Conservation (phyloP, 2,329 filamentous ascomycete genomes). For the Ascochyta lentis region DNA sequence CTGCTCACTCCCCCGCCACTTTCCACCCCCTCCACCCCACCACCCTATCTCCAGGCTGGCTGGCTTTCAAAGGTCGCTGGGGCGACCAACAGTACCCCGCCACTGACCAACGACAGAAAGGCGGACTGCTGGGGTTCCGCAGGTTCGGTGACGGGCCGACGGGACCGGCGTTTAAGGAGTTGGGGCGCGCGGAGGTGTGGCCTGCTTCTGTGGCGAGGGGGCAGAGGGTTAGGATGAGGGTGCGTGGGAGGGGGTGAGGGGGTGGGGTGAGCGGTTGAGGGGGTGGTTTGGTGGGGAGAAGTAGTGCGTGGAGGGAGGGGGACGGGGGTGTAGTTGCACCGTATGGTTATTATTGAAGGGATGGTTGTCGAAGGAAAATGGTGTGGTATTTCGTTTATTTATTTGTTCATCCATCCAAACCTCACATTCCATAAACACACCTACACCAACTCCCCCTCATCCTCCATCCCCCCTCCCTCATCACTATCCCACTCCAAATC, state of each 20-base stretch:
- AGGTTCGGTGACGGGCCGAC: constrained; percentile 64
- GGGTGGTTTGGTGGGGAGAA: neutral
- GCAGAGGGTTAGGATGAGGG: neutral
- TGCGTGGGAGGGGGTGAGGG: too few species aligned
- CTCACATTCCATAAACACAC: too few species aligned
- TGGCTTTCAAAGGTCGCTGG: constrained; percentile 65
- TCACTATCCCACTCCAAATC: constrained; percentile 65
- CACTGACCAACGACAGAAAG: constrained; percentile 53
- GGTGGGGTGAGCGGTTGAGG: too few species aligned
- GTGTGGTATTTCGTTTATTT: too few species aligned
- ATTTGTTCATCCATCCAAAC: too few species aligned
- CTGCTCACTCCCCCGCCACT: constrained; percentile 24
- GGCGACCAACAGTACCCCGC: constrained; percentile 64
- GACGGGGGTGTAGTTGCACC: too few species aligned
- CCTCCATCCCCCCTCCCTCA: constrained; percentile 58
- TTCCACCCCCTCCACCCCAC: constrained; percentile 58
- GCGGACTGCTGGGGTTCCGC: constrained; percentile 39
- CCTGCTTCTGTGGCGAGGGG: constrained; percentile 2
- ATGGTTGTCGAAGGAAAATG: too few species aligned
- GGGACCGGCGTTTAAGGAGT: constrained; percentile 55
- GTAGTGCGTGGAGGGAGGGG: neutral
- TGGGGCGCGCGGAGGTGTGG: constrained; percentile 27
- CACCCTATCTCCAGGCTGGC: constrained; percentile 56
- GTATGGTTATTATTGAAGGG: too few species aligned
- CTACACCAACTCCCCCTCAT: constrained; percentile 58